A percentile compares a stretch with the other conserved stretches of the same genome.
phyloP scores from a whole-genome alignment of 345 rosid species.

The Arabis hirsuta region DNA sequence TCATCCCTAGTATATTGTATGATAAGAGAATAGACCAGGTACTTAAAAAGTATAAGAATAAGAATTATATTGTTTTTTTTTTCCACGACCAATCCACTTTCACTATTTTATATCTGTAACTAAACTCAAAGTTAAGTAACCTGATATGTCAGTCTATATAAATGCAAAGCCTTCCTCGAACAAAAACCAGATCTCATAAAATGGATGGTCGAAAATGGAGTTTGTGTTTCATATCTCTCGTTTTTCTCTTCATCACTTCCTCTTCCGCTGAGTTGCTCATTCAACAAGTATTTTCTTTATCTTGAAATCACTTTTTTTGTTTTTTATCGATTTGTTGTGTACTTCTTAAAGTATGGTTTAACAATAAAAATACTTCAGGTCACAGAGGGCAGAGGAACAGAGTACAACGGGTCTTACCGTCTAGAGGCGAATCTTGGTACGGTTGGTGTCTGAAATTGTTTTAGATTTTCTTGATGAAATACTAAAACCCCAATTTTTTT shows the following conservation, averaged over 20 bases:
- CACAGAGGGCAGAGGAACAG: neutral
- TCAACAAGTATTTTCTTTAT: neutral
- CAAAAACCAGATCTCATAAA: neutral
- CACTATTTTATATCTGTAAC: no score
- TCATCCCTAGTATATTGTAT: no score
- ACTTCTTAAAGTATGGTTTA: no score
- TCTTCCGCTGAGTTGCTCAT: slow-evolving; percentile 5
- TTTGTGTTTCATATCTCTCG: neutral
- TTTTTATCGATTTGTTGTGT: no score
- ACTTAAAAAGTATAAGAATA: neutral
- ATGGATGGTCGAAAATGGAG: neutral
- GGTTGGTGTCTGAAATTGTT: neutral
- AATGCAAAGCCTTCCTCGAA: no score
- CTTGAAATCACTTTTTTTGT: no score
- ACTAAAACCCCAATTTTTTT: no score
- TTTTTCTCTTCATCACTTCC: neutral
- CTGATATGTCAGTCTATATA: no score
- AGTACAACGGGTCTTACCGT: neutral
- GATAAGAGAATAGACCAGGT: no score
- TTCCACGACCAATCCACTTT: no score
- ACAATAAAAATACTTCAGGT: neutral
- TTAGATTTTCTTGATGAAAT: neutral
- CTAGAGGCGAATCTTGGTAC: slow-evolving; percentile 9
- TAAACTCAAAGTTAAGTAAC: no score
- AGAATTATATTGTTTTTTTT: no score